Base-by-base conservation (phyloP, 495 filamentous ascomycete genomes). In the Filosporella fistucella region DNA sequence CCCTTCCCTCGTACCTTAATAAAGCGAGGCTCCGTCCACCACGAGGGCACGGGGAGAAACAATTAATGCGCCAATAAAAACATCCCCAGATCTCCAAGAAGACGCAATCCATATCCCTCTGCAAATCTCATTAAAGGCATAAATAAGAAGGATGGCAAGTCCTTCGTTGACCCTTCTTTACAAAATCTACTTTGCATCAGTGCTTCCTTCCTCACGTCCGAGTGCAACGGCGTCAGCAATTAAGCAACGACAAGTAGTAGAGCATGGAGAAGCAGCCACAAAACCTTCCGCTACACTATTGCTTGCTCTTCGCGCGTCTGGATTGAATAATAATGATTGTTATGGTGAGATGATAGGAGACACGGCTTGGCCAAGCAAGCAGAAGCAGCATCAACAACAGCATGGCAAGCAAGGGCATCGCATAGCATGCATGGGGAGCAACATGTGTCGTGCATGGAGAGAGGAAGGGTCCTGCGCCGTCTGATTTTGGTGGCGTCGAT, bases 41-140 rank as follows among this genome's bases (percentile, higher is more conserved):
- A 2, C 17, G 33, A 22, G 20, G 36, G 22, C 35, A 18, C 47
- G 18, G 22, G 25, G 13, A 40, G n/a, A 30, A 32, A 37, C n/a
- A 53, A 29, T 42, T 53, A 42, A 36, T 42, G 50, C 51, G 38
- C 51, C 51, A 54, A 48, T 54, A 8, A 51, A n/a, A 28, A 23
- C 2, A n/a, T 13, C 16, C 5, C 25, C 14, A 49, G 18, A 9
- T 22, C n/a, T 41, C 14, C 23, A 35, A 32, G 35, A 49, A 25
- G 9, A 13, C 25, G 25, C 12, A 24, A 22, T 26, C 23, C 39
- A 24, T 30, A n/a, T 33, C 22, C 33, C 32, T 18, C 32, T 18
- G 14, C 14, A 25, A 25, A 38, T 34, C 18, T 37, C 38, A 5
- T 44, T 43, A 28, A 34, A 43, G 47, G 39, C 47, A 49, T 49